Evolutionary conservation across 208 protist species (phyloP).

Genomic region (Phytomonas sp.): DNA sequence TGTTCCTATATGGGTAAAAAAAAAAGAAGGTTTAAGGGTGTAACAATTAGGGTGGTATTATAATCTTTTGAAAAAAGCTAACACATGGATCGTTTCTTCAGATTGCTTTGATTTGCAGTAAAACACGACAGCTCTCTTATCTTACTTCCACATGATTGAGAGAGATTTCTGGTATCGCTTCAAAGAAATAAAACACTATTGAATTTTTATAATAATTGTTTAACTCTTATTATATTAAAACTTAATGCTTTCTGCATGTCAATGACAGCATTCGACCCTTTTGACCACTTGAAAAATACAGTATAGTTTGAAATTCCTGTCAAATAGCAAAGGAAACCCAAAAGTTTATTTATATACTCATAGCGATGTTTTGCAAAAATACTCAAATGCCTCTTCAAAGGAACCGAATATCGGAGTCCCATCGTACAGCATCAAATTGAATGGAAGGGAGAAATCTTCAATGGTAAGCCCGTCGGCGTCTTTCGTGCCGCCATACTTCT

Average conservation of each 20-base stretch:
- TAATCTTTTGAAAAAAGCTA: neutral
- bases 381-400: conserved; percentile 57
- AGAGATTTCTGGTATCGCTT: neutral
- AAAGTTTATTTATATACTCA: conserved; percentile 7
- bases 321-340: neutral
- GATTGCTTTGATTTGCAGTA: too few relatives aligned
- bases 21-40: neutral
- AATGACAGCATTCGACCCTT: conserved; percentile 7
- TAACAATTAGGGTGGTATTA: neutral
- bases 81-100: too few relatives aligned
- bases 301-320: neutral
- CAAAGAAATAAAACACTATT: neutral
- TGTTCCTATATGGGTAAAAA: neutral
- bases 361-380: conserved; percentile 22
- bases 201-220: neutral
- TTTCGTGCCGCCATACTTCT: conserved; percentile 46
- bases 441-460: conserved; percentile 67
- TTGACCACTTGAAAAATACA: neutral
- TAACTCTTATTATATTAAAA: neutral
- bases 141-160: too few relatives aligned
- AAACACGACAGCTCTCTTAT: too few relatives aligned
- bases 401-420: conserved; percentile 42
- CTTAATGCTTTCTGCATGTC: neutral
- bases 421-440: conserved; percentile 78
- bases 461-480: conserved; percentile 37